These are phyloP conservation scores for Talaromyces rugulosus DNA, from an alignment of 2,329 filamentous ascomycete species.

Conservation along the genomic window DNA sequence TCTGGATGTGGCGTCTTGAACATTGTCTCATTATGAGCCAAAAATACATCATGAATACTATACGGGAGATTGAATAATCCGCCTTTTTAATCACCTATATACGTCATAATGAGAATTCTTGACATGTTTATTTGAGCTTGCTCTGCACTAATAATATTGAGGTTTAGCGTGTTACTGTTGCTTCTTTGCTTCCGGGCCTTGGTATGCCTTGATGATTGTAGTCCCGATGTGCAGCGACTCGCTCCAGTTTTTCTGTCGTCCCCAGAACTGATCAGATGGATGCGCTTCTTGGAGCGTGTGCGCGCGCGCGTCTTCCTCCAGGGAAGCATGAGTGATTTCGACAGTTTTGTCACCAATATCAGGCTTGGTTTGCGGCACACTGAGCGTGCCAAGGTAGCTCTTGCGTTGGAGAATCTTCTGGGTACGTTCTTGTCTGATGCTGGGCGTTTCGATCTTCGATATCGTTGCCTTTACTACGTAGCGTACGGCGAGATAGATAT, in stretches of 20 bases:
- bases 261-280: conserved; percentile 40
- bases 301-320: conserved; percentile 40
- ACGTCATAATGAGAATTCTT: not conserved
- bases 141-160: not conserved
- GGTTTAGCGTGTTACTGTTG: conserved; percentile 20
- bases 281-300: conserved; percentile 28
- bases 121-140: not conserved
- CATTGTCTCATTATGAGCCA: not conserved
- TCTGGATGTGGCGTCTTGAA: not conserved
- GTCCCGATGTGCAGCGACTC: conserved; percentile 38
- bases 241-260: conserved; percentile 40
- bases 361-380: conserved; percentile 2
- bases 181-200: conserved; percentile 28
- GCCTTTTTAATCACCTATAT: not conserved
- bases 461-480: conserved; percentile 69
- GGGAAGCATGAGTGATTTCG: conserved; percentile 31
- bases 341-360: conserved; percentile 9
- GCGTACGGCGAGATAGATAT: conserved; percentile 78
- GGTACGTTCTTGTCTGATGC: conserved; percentile 76
- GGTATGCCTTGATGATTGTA: conserved; percentile 35
- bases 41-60: not conserved
- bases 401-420: conserved; percentile 79
- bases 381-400: conserved; percentile 59
- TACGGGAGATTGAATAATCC: not conserved
- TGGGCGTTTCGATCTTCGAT: conserved; percentile 77